Base-by-base conservation (phyloP, 345 rosid species). In the Bretschneidera sinensis region DNA sequence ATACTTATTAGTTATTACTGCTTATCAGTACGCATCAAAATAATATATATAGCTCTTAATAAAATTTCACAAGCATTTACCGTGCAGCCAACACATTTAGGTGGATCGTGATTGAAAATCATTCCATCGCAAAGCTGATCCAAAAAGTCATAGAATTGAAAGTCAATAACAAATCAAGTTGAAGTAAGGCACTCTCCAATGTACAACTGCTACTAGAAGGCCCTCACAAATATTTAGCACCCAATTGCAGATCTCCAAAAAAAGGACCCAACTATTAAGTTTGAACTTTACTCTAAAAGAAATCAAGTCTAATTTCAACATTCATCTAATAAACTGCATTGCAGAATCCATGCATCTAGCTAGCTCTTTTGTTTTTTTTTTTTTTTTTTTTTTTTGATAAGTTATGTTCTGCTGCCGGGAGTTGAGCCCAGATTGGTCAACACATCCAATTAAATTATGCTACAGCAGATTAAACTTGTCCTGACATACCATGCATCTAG, bases 51-150 rank as follows among this genome's bases (percentile, higher is more conserved):
- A n/a, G n/a, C n/a, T n/a, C n/a, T 52, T 9, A 45, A 45, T 14
- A 24, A 71, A 72, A 21, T 47, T 48, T 18, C 64, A 43, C 54
- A 68, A 68, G 65, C 43, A 68, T 25, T 79, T 83, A 95, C 99
- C 82, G 54, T 62, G 60, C 99, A 95, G 62, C 74, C 83, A 71
- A 78, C 75, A 61, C 99, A 95, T 81, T 70, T 79, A 60, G 99
- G 99, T 17, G 79, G 85, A 43, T 86, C 83, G 0, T 95, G 97
- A 81, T 91, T 95, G 83, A 95, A 95, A 68, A 88, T 69, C 92
- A 95, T 80, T 69, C 85, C 65, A 66, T 71, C 70, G 45, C 97
- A 95, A 66, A 91, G 89, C 99, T 95, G 97, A 73, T 64, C 89
- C 82, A 78, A 33, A 54, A 7, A 69, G 56, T 58, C 66, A 68